Percentiles rank a stretch among this genome's conserved stretches.
Conservation (phyloP, 208 protist species). For the Leishmania lainsoni region DNA sequence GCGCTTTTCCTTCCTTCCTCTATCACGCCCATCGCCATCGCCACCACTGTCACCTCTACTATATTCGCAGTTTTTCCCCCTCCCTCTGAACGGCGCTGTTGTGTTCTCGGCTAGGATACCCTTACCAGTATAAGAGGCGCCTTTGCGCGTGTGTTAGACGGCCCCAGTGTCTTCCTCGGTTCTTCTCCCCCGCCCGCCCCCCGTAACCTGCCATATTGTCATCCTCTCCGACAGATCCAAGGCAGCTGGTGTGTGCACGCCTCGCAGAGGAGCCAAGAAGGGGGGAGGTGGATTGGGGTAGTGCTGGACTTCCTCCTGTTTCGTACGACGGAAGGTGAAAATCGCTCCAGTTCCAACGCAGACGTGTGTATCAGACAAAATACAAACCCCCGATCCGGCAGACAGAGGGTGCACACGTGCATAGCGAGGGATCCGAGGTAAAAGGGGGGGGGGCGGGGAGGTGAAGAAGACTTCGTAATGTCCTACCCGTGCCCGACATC, state of each 20-base stretch:
- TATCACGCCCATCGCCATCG: background rate
- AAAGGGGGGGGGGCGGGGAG: background rate
- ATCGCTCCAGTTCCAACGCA: background rate
- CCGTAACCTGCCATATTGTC: too few species aligned
- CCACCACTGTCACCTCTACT: background rate
- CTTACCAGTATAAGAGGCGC: too few species aligned
- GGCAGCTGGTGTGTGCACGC: too few species aligned
- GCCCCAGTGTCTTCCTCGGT: background rate
- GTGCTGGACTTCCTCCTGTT: background rate
- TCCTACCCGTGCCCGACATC: background rate
- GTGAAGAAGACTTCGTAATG: background rate
- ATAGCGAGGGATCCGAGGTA: background rate
- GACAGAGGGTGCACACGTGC: background rate
- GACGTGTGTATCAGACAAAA: background rate
- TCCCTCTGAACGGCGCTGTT: background rate
- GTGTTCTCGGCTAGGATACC: too few species aligned
- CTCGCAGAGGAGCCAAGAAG: background rate
- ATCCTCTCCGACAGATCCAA: too few species aligned
- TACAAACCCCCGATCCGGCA: background rate
- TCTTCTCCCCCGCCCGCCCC: too few species aligned
- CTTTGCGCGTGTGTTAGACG: too few species aligned
- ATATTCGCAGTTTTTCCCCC: background rate
- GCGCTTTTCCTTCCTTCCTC: background rate
- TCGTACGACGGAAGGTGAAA: background rate
- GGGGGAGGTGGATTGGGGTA: background rate